Percentiles rank a stretch among this genome's conserved stretches.
Conservation (phyloP, 352 stramenopile genomes). For the Hyaloperonospora arabidopsidis region DNA sequence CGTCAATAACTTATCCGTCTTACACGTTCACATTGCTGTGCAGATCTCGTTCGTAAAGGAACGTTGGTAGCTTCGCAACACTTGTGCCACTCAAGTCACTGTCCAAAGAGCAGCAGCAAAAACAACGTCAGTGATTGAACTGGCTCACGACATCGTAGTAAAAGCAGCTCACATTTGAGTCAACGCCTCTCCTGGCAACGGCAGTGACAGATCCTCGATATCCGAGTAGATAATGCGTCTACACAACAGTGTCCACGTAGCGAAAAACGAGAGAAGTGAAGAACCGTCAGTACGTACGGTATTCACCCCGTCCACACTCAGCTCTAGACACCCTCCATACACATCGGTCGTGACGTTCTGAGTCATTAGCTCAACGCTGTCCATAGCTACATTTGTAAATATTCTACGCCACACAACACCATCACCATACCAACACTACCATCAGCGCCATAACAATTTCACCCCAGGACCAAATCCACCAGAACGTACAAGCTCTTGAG, state of each 20-base stretch:
- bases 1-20: background rate
- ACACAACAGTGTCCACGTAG: constrained; percentile 1
- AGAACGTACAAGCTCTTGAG: constrained; percentile 4
- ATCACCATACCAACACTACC: background rate
- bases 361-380: constrained; percentile 1
- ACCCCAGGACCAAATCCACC: background rate
- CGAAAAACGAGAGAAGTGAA: background rate
- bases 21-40: constrained; percentile 4
- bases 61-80: constrained; percentile 1
- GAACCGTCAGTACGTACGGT: background rate
- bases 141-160: background rate
- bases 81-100: constrained; percentile 5
- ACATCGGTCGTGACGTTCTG: constrained; percentile 3
- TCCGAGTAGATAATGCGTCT: constrained; percentile 3
- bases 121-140: background rate
- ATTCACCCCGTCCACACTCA: background rate
- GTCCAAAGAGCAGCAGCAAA: background rate
- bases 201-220: constrained; percentile 3
- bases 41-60: constrained; percentile 6
- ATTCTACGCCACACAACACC: background rate
- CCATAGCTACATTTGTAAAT: constrained; percentile 1
- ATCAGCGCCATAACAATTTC: background rate
- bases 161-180: constrained; percentile 1
- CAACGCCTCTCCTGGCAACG: constrained; percentile 1
- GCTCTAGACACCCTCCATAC: background rate